Evolutionary conservation across 805 yeast genomes (phyloP).

Genomic region (Maudiozyma serrabonitensis): DNA sequence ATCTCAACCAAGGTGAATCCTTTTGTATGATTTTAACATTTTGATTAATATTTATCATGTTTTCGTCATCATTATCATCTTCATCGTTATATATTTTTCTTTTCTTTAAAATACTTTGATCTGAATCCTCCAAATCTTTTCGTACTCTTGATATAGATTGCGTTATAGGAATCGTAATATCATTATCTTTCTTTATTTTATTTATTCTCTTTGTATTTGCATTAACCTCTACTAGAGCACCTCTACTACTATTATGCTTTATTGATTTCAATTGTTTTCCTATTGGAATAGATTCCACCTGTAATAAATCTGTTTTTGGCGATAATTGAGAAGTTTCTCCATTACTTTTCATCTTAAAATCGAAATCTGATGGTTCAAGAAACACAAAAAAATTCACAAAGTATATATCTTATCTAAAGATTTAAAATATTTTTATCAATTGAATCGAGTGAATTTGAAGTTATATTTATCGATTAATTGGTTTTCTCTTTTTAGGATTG

Average conservation of each 20-base stretch:
- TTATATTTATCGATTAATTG: too few relatives aligned
- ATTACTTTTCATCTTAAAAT: too few relatives aligned
- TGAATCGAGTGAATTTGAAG: too few relatives aligned
- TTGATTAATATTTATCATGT: background rate
- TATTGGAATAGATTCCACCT: background rate
- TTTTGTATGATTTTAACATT: background rate
- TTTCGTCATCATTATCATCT: conserved; percentile 11
- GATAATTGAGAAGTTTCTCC: too few relatives aligned
- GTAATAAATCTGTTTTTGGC: background rate
- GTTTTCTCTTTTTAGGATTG: too few relatives aligned
- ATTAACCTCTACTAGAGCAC: conserved; percentile 5
- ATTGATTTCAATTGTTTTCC: background rate
- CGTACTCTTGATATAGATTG: background rate
- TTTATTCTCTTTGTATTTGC: conserved; percentile 1
- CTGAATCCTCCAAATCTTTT: background rate
- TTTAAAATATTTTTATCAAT: too few relatives aligned
- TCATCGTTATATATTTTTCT: conserved; percentile 6
- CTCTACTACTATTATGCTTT: background rate
- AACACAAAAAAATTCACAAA: too few relatives aligned
- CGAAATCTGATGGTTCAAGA: too few relatives aligned
- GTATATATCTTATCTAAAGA: too few relatives aligned
- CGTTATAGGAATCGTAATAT: background rate
- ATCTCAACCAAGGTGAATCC: conserved; percentile 32
- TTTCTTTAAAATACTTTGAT: conserved; percentile 1
- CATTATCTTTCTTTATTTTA: background rate